Evolutionary conservation across 306 rosid genomes (phyloP), one percentile per base, ranked within the genome.

Genomic region (Glycyrrhiza uralensis): DNA sequence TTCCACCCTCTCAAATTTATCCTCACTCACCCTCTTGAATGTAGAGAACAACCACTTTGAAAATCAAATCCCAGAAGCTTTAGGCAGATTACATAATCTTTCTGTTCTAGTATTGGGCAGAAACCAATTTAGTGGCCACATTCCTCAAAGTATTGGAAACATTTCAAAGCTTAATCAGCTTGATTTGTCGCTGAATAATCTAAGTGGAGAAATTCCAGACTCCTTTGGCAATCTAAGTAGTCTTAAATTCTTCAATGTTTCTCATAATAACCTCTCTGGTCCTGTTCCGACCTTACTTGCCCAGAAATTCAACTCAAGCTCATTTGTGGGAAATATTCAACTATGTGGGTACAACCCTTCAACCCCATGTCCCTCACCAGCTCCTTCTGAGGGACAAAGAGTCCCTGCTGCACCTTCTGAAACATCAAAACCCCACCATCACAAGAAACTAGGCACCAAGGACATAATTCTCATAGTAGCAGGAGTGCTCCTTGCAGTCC

Each of bases 391-490:
- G 58, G 73, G 56, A 55, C 67, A 32, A 44, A 73, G 55, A 22
- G 80, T 66, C 38, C 71, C 55, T 3, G 71, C 76, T 32, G 86
- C 85, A 32, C 69, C 87, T 36, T 63, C 75, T 0, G 82, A 69
- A 68, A 28, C 1, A 63, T 41, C 81, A 7, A 79, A 65, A 10
- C 78, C 52, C 30, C 87, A 4, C 8, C 87, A n/a, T 66, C 95
- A 57, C 42, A 83, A 82, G 63, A 88, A 80, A 75, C 83, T 85
- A 15, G 84, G 90, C 66, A 85, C 90, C 42, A 88, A 90, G 81
- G 96, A 92, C 76, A 85, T 78, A 66, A 83, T 92, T 55, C 98
- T 92, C 74, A 88, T 92, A 52, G 93, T 80, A 50, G 98, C 96
- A 59, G 96, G 91, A 61, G 83, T 72, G 54, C 87, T 92, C 35